phyloP scores from a whole-genome alignment of 805 yeast genomes.

The Zygoascus flipseniorum region DNA sequence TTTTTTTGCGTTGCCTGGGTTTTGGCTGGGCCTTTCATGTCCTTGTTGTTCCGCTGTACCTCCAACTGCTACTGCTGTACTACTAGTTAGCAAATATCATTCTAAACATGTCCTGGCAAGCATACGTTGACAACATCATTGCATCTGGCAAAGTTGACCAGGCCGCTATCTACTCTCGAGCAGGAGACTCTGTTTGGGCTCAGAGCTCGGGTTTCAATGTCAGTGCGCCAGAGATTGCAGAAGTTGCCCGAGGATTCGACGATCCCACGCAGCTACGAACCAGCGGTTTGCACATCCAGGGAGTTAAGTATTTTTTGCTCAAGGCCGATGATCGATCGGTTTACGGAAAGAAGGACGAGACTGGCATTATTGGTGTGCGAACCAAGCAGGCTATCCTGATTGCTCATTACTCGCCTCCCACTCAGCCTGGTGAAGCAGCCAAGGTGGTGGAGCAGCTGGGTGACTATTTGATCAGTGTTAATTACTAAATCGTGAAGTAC shows the following conservation, averaged over 20 bases:
- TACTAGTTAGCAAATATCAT: background rate
- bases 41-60: background rate
- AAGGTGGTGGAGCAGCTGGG: conserved; percentile 92
- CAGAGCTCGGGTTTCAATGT: conserved; percentile 59
- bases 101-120: conserved; percentile 33
- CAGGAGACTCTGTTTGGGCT: conserved; percentile 96
- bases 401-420: conserved; percentile 82
- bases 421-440: conserved; percentile 92
- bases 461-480: conserved; percentile 83
- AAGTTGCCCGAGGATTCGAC: conserved; percentile 69
- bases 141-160: conserved; percentile 83
- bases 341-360: conserved; percentile 83
- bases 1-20: background rate
- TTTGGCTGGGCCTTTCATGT: background rate
- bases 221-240: conserved; percentile 60
- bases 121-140: conserved; percentile 89
- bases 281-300: conserved; percentile 76
- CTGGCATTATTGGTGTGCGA: conserved; percentile 85
- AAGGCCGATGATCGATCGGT: conserved; percentile 89
- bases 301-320: conserved; percentile 79
- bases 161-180: conserved; percentile 89
- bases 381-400: conserved; percentile 86
- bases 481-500: conserved; percentile 42
- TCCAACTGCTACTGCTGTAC: conserved; percentile 1
- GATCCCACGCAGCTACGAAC: conserved; percentile 75